A percentile compares a stretch with the other conserved stretches of the same genome.
Conservation (phyloP, 495 filamentous ascomycete species). For the Durotheca rogersii region DNA sequence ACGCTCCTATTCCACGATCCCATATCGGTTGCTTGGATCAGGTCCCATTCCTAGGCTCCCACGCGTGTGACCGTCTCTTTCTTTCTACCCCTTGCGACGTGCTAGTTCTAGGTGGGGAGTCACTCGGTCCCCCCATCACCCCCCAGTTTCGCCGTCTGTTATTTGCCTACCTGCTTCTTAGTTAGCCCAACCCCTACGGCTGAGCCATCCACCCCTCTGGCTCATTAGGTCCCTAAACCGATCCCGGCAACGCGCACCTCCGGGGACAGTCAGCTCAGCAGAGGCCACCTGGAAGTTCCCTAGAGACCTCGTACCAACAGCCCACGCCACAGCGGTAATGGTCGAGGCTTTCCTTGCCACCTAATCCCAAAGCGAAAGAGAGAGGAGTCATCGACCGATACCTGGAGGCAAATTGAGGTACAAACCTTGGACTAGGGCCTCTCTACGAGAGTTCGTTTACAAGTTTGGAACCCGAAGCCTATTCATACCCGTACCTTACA, state of each 20-base stretch:
- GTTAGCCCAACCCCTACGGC: constrained; percentile 14
- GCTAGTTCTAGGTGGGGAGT: constrained; percentile 34
- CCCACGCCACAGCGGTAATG: constrained; percentile 43
- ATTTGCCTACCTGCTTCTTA: constrained; percentile 8
- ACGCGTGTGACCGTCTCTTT: constrained; percentile 33
- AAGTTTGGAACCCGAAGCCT: too few species aligned
- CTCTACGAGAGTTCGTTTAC: too few species aligned
- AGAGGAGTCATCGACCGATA: constrained; percentile 50
- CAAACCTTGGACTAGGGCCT: constrained; percentile 40
- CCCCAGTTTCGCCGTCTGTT: constrained; percentile 6
- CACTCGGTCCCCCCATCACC: constrained; percentile 16
- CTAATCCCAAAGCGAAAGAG: constrained; percentile 34
- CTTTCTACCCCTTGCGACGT: constrained; percentile 33
- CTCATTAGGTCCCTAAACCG: constrained; percentile 13
- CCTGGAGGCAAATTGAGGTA: constrained; percentile 39
- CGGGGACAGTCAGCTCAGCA: constrained; percentile 19
- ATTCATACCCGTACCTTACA: too few species aligned
- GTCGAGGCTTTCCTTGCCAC: constrained; percentile 42
- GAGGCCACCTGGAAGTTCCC: constrained; percentile 30
- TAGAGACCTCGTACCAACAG: constrained; percentile 45
- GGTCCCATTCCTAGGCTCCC: constrained; percentile 36
- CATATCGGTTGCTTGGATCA: constrained; percentile 20
- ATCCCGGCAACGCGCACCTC: constrained; percentile 2
- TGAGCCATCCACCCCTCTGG: background rate
- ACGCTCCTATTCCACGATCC: constrained; percentile 14